A percentile compares a stretch with the other conserved stretches of the same genome.
phyloP scores from a whole-genome alignment of 441 rosid species.

The Daphne laureola region DNA sequence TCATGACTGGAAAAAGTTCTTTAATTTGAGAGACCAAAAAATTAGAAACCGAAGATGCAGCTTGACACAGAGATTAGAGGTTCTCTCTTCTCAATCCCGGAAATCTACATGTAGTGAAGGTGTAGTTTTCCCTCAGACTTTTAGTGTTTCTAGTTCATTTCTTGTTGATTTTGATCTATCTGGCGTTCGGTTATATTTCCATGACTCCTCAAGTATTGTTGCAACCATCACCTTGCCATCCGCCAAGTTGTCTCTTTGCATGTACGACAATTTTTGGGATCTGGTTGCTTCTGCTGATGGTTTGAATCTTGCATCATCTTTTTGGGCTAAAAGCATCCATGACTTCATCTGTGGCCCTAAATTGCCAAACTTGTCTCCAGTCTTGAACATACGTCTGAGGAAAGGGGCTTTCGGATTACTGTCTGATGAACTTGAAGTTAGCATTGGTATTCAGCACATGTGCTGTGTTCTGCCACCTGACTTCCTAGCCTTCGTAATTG shows the following conservation, averaged over 20 bases:
- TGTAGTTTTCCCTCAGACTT: conserved; percentile 18
- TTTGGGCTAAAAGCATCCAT: conserved; percentile 46
- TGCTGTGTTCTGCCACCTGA: conserved; percentile 67
- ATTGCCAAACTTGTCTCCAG: conserved; percentile 43
- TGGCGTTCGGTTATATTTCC: conserved; percentile 65
- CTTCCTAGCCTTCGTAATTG: conserved; percentile 74
- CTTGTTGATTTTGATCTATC: conserved; percentile 42
- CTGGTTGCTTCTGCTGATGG: conserved; percentile 65
- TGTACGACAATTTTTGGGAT: conserved; percentile 47
- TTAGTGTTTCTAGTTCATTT: conserved; percentile 20
- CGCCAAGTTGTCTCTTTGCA: conserved; percentile 36
- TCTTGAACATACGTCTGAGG: conserved; percentile 63
- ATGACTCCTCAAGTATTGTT: conserved; percentile 71
- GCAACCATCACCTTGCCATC: conserved; percentile 61
- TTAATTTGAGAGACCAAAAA: conserved; percentile 31
- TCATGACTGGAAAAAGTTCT: conserved; percentile 59
- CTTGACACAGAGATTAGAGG: conserved; percentile 24
- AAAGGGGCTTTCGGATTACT: conserved; percentile 35
- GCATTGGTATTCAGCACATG: conserved; percentile 81
- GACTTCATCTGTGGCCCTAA: conserved; percentile 76
- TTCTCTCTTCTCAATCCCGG: conserved; percentile 11
- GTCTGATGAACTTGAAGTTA: conserved; percentile 64
- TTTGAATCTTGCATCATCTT: conserved; percentile 61
- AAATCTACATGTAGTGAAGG: conserved; percentile 15
- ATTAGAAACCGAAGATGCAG: conserved; percentile 30